Evolutionary conservation across 768 basidiomycete genomes (phyloP).

Genomic region (Mycena sanguinolenta): DNA sequence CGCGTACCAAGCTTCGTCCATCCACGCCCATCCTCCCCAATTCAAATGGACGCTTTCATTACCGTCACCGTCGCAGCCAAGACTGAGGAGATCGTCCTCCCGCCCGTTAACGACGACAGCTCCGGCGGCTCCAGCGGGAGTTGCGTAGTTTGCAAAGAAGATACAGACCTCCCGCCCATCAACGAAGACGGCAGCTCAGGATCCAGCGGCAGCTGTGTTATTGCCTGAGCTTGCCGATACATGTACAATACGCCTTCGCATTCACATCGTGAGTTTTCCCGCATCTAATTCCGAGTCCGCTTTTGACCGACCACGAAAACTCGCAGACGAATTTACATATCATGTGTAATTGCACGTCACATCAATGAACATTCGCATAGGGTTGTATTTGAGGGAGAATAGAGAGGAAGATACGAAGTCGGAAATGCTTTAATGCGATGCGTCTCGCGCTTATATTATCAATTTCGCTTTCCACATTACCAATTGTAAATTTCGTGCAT

Average conservation of each 20-base stretch:
- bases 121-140: conserved; percentile 26
- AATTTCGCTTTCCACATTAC: conserved; percentile 13
- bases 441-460: conserved; percentile 10
- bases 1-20: conserved; percentile 9
- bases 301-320: no score
- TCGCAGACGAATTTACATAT: conserved; percentile 12
- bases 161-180: conserved; percentile 24
- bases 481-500: not conserved
- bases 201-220: conserved; percentile 28
- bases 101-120: conserved; percentile 34
- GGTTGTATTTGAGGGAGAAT: not conserved
- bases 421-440: conserved; percentile 2
- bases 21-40: not conserved
- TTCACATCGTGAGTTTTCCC: conserved; percentile 5
- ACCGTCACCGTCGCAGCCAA: conserved; percentile 28
- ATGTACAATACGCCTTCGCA: not conserved
- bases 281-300: not conserved
- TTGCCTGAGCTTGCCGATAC: conserved; percentile 10
- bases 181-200: conserved; percentile 28
- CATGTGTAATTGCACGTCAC: not conserved
- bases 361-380: conserved; percentile 4
- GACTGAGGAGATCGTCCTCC: conserved; percentile 31
- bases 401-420: not conserved
- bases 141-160: conserved; percentile 33
- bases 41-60: conserved; percentile 33